Evolutionary conservation across 2,329 filamentous ascomycete species (phyloP), one percentile per base, ranked within the genome.

Genomic region (Clarireedia paspali): DNA sequence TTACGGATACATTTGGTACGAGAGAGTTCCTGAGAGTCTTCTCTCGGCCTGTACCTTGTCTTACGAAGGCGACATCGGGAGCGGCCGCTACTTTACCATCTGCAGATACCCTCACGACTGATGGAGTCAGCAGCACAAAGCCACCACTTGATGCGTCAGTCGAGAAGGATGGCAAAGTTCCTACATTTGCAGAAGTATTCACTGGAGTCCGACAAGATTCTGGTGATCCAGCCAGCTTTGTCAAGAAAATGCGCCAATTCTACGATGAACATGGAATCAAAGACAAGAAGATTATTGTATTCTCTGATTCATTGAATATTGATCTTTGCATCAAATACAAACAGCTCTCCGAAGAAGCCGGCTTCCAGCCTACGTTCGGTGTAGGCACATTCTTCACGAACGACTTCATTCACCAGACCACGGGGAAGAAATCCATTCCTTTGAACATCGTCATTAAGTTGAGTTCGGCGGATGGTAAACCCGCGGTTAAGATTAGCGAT

Each of bases 391-490:
- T 89, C 72, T 79, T 99, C 65, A 99, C 94, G 4, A 96, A 99
- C 67, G 94, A 99, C 71, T 99, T 94, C 70, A 75, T 74, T n/a
- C 82, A 87, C 62, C 74, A 80, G 59, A 83, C 78, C 38, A 88
- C 85, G 0, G 85, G 85, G 40, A 83, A 84, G 63, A 97, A 96
- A 73, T 96, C 91, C 0, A 83, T 85, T 15, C 94, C 94, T 0
- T 75, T 99, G 54, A 99, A 99, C 67, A 99, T 99, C 66, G 94
- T 99, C 63, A 96, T 99, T 74, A 99, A 99, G 74, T 80, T 99
- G 59, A 89, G 89, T 60, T 91, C 89, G 9, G 94, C 91, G 0
- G 82, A 77, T 14, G 91, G 91, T 5, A 82, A 85, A 47, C 82
- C 87, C 0, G 91, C 94, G 2, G 84, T 99, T 68, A 99, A 99